Conservation (phyloP, 2,329 filamentous ascomycete species). For the Plectosphaerella plurivora region DNA sequence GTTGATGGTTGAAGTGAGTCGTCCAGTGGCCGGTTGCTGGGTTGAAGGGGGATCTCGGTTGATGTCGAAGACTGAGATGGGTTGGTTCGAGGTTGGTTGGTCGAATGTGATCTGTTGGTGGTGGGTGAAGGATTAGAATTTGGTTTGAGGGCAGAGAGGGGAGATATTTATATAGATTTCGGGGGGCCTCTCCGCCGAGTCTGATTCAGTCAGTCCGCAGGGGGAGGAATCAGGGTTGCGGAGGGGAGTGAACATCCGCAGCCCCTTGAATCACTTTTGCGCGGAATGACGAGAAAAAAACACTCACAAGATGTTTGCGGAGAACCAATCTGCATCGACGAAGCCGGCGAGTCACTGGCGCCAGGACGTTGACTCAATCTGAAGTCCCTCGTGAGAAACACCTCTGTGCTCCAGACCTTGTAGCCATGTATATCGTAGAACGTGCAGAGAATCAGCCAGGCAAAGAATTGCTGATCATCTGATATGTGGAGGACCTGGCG, state of each 20-base stretch:
- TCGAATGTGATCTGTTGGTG: no score
- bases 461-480: slow-evolving; percentile 31
- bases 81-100: background rate
- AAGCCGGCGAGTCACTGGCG: slow-evolving; percentile 6
- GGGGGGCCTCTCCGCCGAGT: no score
- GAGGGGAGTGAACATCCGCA: no score
- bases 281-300: background rate
- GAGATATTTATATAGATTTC: no score
- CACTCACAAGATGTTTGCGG: background rate
- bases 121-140: no score
- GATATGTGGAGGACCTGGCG: slow-evolving; percentile 34
- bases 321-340: background rate
- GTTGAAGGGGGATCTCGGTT: background rate
- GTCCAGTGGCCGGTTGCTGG: background rate
- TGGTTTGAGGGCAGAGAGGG: no score
- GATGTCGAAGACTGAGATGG: background rate
- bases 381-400: slow-evolving; percentile 22
- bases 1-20: background rate
- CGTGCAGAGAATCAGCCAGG: slow-evolving; percentile 40
- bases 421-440: slow-evolving; percentile 39
- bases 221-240: no score
- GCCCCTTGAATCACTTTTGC: background rate
- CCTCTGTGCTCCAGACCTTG: slow-evolving; percentile 41
- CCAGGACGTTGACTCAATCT: background rate
- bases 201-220: no score